Base-by-base conservation (phyloP, 169 alveolate species). In the Eimeria acervulina region DNA sequence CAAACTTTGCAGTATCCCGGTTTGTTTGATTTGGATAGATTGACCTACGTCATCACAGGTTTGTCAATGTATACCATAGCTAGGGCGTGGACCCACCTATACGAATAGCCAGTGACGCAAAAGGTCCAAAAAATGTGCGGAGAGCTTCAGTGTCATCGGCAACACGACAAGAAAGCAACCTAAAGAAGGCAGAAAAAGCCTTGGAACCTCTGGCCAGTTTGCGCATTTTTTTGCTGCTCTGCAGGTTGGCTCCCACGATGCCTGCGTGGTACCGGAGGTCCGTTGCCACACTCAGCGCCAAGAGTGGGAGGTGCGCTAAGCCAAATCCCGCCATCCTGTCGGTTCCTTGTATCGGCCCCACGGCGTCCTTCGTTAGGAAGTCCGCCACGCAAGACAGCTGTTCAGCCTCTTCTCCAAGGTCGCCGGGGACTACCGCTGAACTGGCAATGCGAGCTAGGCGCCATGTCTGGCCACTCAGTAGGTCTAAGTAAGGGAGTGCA, bases 41-140 rank as follows among this genome's bases (percentile, higher is more conserved):
- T 19, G 17, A 36, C 52, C 31, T 36, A 4, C 80, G 21, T 36
- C n/a, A 36, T 72, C 28, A 28, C 23, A 15, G 36, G 31, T 36
- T 72, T 36, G 19, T 17, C 47, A 36, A 36, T 36, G 2, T 28
- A 72, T 17, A 12, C 52, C 15, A 28, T 12, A 36, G 83, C 12
- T 17, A 19, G 31, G n/a, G 51, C 51, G 83, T 15, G 4, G 42
- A 28, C 92, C 36, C 93, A 87, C 83, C 93, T n/a, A 87, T 61
- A 61, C 93, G 93, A 61, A 87, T 59, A 40, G 93, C 83, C 40
- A 87, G 61, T 6, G 93, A 87, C 26, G 81, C 93, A 44, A 87
- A 87, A 7, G 81, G 93, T 23, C 93, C 93, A 10, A 87, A 59
- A n/a, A 36, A 26, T n/a, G 31, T 61, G 93, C 51, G 47, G 15